Base-by-base conservation (phyloP, 306 rosid genomes). In the Rubus parviflorus region DNA sequence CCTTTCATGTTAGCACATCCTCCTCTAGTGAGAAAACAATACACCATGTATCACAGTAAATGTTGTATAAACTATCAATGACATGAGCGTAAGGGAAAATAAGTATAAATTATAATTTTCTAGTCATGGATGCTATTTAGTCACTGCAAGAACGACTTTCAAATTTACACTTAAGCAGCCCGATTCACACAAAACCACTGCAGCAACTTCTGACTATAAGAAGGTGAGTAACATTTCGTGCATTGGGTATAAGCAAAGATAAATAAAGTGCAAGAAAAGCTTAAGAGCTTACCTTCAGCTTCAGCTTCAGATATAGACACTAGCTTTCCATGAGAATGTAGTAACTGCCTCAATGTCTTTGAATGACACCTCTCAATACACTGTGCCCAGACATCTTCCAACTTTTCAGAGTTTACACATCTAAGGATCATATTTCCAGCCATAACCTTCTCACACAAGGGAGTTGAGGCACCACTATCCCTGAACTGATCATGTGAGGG, bases 301-400 rank as follows among this genome's bases (percentile, higher is more conserved):
- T 89, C 96, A 81, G 86, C 85, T 87, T 96, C 98, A 62, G 97
- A 89, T 75, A 96, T 82, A 75, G 99, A 92, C 81, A 96, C 90
- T 79, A 96, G 98, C 83, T 90, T 91, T 82, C 99, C 99, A 73
- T 96, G 89, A 82, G 77, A 75, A 72, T 78, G 87, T 63, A 96
- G 91, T 68, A 96, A 85, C 88, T 89, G 99, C 81, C 91, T 88
- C 83, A 96, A 79, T 58, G 99, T 92, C 88, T 89, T 96, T 22
- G 98, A 96, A 81, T 96, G 99, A 71, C 99, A 96, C 79, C 80
- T 87, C 85, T 81, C 91, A 30, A 95, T 96, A 83, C 97, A 92
- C 54, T 66, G 86, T 49, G 75, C 88, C 99, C 99, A 96, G 70
- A 96, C 80, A 80, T 85, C 88, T 70, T 71, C 79, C 82, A 95